A percentile compares a stretch with the other conserved stretches of the same genome.
Evolutionary conservation across 495 filamentous ascomycete genomes (phyloP).

Genomic region (Xylaria sp.): DNA sequence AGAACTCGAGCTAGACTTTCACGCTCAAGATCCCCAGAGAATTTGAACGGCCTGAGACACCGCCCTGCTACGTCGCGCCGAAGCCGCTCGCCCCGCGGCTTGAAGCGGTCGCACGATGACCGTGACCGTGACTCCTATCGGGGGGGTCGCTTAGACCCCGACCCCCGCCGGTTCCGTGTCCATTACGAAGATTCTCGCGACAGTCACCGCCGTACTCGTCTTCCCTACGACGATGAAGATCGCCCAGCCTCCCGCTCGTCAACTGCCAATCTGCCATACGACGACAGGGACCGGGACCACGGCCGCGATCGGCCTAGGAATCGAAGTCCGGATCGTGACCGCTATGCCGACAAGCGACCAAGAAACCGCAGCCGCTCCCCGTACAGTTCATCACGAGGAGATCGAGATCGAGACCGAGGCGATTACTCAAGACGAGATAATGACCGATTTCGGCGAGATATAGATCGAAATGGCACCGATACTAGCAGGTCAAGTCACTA

Average conservation of each 20-base stretch:
- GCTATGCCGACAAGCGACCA: slow-evolving; percentile 64
- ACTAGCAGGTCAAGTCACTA: slow-evolving; percentile 35
- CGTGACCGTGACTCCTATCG: slow-evolving; percentile 59
- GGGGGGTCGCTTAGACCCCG: slow-evolving; percentile 51
- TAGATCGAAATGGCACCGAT: slow-evolving; percentile 30
- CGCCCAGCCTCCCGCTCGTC: slow-evolving; percentile 58
- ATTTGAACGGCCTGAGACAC: slow-evolving; percentile 77
- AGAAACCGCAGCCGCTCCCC: slow-evolving; percentile 75
- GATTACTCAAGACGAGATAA: slow-evolving; percentile 39
- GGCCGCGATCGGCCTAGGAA: slow-evolving; percentile 35
- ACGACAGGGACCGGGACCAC: slow-evolving; percentile 57
- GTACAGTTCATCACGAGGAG: slow-evolving; percentile 45
- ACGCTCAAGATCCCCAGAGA: slow-evolving; percentile 73
- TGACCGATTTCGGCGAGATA: slow-evolving; percentile 32
- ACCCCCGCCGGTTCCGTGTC: slow-evolving; percentile 65
- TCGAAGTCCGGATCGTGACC: slow-evolving; percentile 43
- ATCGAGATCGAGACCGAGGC: slow-evolving; percentile 48
- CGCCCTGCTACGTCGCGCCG: slow-evolving; percentile 61
- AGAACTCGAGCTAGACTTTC: slow-evolving; percentile 73
- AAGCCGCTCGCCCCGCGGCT: slow-evolving; percentile 61
- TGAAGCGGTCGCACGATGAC: slow-evolving; percentile 72
- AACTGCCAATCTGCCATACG: slow-evolving; percentile 56
- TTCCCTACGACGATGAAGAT: slow-evolving; percentile 72
- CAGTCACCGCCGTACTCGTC: slow-evolving; percentile 51
- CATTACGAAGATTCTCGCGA: slow-evolving; percentile 64